Evolutionary conservation across 352 stramenopile species (phyloP).

Genomic region (Globisporangium acanthophoron): DNA sequence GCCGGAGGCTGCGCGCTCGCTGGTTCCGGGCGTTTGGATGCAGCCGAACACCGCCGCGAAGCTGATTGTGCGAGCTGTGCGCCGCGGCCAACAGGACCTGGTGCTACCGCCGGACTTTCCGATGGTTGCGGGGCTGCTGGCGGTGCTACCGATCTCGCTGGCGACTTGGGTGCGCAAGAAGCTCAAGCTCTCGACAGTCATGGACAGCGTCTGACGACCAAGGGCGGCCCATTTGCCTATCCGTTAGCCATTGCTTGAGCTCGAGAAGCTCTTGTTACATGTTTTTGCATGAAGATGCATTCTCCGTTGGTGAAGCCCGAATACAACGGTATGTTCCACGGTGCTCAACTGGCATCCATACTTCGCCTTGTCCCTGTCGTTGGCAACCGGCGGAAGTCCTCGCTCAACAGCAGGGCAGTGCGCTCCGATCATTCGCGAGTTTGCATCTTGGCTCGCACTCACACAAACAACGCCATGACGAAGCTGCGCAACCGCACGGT

Average conservation of each 20-base stretch:
- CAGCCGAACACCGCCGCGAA: slow-evolving; percentile 9
- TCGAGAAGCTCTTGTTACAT: no score
- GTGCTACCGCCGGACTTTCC: slow-evolving; percentile 13
- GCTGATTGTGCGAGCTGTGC: slow-evolving; percentile 14
- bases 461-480: slow-evolving; percentile 8
- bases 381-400: no score
- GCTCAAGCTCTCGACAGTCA: slow-evolving; percentile 10
- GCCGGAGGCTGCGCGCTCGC: background rate
- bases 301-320: no score
- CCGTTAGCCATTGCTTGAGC: background rate
- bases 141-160: slow-evolving; percentile 1
- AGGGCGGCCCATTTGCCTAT: background rate
- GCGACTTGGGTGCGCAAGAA: slow-evolving; percentile 13
- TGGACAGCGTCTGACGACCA: slow-evolving; percentile 10
- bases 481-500: slow-evolving; percentile 16
- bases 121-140: slow-evolving; percentile 8
- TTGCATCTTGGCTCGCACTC: background rate
- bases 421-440: background rate
- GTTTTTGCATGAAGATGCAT: no score
- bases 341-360: no score
- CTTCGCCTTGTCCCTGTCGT: no score
- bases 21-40: slow-evolving; percentile 12
- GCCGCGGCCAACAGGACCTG: slow-evolving; percentile 7
- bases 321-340: no score
- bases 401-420: no score